These are phyloP conservation scores for Pyrenochaeta sp. DNA, from an alignment of 2,329 filamentous ascomycete species.

Conservation along the genomic window DNA sequence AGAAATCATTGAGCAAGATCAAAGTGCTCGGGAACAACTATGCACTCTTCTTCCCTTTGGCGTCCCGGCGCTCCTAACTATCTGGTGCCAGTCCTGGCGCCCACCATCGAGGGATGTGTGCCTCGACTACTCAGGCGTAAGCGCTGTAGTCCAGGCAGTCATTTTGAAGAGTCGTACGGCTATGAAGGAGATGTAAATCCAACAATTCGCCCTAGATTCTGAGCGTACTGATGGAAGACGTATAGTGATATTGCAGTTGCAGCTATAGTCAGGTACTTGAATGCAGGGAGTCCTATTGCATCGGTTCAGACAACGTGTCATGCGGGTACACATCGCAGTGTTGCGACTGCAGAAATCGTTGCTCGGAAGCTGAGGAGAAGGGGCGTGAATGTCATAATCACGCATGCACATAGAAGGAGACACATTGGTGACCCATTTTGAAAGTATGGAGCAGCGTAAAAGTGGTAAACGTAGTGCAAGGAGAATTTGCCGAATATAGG, in stretches of 20 bases:
- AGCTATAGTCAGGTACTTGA: background rate
- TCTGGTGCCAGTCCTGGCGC: slow-evolving; percentile 10
- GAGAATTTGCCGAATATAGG: no score
- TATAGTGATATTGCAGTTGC: slow-evolving; percentile 1
- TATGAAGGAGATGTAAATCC: background rate
- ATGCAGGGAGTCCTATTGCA: slow-evolving; percentile 9
- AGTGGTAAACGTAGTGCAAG: no score
- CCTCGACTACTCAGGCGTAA: slow-evolving; percentile 18
- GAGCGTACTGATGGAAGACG: background rate
- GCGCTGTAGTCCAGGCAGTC: slow-evolving; percentile 16
- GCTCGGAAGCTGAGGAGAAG: slow-evolving; percentile 8
- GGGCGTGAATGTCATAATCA: slow-evolving; percentile 15
- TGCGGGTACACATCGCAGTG: slow-evolving; percentile 30
- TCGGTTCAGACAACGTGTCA: slow-evolving; percentile 17
- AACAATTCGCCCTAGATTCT: background rate
- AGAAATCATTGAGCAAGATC: background rate
- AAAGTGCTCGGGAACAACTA: background rate
- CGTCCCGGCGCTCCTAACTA: background rate
- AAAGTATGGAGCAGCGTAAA: no score
- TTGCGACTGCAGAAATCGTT: slow-evolving; percentile 26
- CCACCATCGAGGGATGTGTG: slow-evolving; percentile 18
- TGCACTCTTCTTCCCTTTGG: background rate
- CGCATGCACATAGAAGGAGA: slow-evolving; percentile 24
- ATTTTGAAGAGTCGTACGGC: slow-evolving; percentile 13
- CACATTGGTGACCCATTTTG: slow-evolving; percentile 6